Evolutionary conservation across 2,329 filamentous ascomycete genomes (phyloP).

Genomic region (Diplodia scrobiculata): DNA sequence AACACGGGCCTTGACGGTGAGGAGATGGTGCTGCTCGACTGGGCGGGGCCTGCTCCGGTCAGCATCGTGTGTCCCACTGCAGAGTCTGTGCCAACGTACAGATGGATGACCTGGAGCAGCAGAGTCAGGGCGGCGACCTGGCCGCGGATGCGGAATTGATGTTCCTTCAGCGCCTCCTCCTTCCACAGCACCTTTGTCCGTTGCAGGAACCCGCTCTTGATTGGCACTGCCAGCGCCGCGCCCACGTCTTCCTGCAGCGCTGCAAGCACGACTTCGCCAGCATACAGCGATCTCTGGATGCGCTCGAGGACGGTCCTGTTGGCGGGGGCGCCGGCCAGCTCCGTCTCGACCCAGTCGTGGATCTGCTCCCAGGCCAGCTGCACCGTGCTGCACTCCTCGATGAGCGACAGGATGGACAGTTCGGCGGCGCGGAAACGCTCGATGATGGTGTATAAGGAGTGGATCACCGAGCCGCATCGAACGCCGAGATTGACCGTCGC

Average conservation of each 20-base stretch:
- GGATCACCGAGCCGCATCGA: conserved; percentile 24
- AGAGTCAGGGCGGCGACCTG: conserved; percentile 30
- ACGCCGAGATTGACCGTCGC: conserved; percentile 27
- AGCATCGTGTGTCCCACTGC: not conserved
- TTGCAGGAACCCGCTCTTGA: conserved; percentile 8
- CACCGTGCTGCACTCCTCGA: conserved; percentile 32
- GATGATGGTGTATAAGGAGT: conserved; percentile 18
- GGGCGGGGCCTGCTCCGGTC: conserved; percentile 5
- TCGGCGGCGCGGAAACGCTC: conserved; percentile 30
- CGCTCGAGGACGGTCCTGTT: conserved; percentile 22
- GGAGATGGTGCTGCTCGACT: conserved; percentile 25
- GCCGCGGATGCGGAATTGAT: conserved; percentile 32
- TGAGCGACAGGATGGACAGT: conserved; percentile 29
- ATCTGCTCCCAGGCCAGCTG: conserved; percentile 30
- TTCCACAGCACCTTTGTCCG: conserved; percentile 28
- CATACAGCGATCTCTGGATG: conserved; percentile 30
- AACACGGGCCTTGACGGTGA: conserved; percentile 29
- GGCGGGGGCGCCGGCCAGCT: conserved; percentile 3
- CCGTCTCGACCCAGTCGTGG: conserved; percentile 20
- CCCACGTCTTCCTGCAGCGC: conserved; percentile 30
- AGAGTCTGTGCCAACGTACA: conserved; percentile 20
- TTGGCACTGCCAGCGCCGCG: not conserved
- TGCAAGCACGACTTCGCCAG: conserved; percentile 28
- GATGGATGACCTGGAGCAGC: conserved; percentile 30
- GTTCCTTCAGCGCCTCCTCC: conserved; percentile 23